Evolutionary conservation across 169 alveolate species (phyloP).

Genomic region (Cryptosporidium viatorum): DNA sequence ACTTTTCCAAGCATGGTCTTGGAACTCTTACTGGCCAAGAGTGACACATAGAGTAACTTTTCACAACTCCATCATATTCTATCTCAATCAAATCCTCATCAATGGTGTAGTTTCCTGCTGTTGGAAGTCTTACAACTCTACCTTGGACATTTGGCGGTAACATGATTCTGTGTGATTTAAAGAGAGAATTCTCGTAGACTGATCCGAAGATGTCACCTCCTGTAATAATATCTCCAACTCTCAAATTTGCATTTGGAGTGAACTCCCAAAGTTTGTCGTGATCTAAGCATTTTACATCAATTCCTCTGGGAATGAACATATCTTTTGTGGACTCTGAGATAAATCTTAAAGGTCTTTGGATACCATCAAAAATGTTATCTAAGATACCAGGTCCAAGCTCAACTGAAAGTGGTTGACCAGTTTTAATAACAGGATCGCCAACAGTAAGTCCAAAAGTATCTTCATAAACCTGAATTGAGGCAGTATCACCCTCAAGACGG

Average conservation of each 20-base stretch:
- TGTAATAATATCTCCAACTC: conserved; percentile 92
- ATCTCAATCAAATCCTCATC: conserved; percentile 88
- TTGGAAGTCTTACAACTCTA: conserved; percentile 92
- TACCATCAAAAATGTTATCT: conserved; percentile 97
- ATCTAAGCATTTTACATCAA: conserved; percentile 94
- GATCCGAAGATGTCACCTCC: conserved; percentile 99
- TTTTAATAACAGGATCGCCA: conserved; percentile 98
- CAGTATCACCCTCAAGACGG: conserved; percentile 97
- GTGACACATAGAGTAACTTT: conserved; percentile 93
- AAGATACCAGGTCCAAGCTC: conserved; percentile 98
- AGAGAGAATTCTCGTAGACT: conserved; percentile 94
- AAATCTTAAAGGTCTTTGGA: conserved; percentile 95
- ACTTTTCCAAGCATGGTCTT: conserved; percentile 96
- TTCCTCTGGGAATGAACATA: conserved; percentile 96
- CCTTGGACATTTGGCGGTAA: conserved; percentile 97
- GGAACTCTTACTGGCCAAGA: conserved; percentile 99
- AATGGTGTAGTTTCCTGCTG: conserved; percentile 93
- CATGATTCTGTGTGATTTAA: conserved; percentile 94
- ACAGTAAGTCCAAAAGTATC: conserved; percentile 97
- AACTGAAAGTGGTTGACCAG: conserved; percentile 97
- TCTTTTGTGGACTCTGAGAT: conserved; percentile 90
- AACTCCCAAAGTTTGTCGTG: conserved; percentile 92
- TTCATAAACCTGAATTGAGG: conserved; percentile 97
- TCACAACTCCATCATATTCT: conserved; percentile 91
- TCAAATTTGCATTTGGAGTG: conserved; percentile 87